These are phyloP conservation scores for Tillandsia fasciculata DNA, from an alignment of 176 grass and related monocot species.

Conservation along the genomic window DNA sequence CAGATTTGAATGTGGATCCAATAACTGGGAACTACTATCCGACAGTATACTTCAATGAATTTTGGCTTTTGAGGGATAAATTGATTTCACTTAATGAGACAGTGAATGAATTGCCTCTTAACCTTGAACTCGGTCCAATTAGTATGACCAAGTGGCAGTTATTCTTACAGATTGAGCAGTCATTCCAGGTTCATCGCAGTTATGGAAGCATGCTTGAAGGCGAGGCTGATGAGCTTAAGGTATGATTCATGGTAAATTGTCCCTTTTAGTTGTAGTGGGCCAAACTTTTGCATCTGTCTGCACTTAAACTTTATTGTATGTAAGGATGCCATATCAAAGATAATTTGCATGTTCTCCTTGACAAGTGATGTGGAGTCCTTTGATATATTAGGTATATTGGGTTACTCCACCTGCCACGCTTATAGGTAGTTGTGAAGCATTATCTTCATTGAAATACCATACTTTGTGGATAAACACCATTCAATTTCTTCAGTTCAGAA, in stretches of 20 bases:
- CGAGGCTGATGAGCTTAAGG: slow-evolving; percentile 97
- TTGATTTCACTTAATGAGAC: slow-evolving; percentile 72
- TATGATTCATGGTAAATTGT: slow-evolving; percentile 19
- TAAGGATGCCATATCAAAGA: too few species aligned
- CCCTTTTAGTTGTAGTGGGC: background rate
- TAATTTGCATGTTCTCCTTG: too few species aligned
- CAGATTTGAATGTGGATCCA: slow-evolving; percentile 81
- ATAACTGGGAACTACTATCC: slow-evolving; percentile 61
- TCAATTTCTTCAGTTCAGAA: too few species aligned
- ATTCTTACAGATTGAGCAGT: slow-evolving; percentile 96
- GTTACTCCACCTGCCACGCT: too few species aligned
- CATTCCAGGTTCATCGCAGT: slow-evolving; percentile 87
- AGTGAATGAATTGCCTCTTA: slow-evolving; percentile 56
- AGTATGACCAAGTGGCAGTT: slow-evolving; percentile 96
- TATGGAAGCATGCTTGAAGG: slow-evolving; percentile 99
- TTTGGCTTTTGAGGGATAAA: slow-evolving; percentile 96
- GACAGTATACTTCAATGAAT: slow-evolving; percentile 90
- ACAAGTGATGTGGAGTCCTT: too few species aligned
- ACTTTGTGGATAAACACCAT: too few species aligned
- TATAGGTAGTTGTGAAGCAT: too few species aligned
- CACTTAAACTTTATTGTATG: background rate
- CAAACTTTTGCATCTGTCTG: background rate
- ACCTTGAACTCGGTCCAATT: slow-evolving; percentile 87
- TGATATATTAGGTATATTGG: too few species aligned
- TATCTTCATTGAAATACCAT: too few species aligned